Percentiles rank a stretch among this genome's conserved stretches.
Evolutionary conservation across 768 basidiomycete species (phyloP).

Genomic region (Tephrocybe sp.): DNA sequence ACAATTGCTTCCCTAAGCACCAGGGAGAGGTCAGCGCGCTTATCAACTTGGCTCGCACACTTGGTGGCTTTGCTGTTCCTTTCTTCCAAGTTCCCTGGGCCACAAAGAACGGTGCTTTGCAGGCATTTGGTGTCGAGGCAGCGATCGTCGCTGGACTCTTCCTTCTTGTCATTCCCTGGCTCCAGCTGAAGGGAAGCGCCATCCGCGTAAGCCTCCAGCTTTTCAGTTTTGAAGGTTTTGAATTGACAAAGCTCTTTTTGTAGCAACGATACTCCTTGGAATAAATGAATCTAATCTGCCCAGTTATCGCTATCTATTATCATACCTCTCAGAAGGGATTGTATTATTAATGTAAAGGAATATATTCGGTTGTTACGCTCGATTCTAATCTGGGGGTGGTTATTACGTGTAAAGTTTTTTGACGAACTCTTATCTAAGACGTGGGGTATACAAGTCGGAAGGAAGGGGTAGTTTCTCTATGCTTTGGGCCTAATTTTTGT

Average conservation of each 20-base stretch:
- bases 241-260: neutral
- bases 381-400: no score
- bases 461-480: no score
- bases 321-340: neutral
- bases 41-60: constrained; percentile 51
- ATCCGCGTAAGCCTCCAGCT: constrained; percentile 36
- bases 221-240: neutral
- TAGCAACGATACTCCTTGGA: constrained; percentile 8
- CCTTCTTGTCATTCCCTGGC: constrained; percentile 45
- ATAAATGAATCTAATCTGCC: constrained; percentile 9
- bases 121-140: constrained; percentile 61
- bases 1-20: constrained; percentile 24
- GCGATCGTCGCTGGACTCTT: constrained; percentile 54
- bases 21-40: constrained; percentile 65
- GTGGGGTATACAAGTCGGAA: no score
- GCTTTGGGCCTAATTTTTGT: no score
- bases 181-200: constrained; percentile 46
- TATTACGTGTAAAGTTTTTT: no score
- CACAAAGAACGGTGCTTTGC: constrained; percentile 52
- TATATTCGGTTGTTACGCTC: no score
- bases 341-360: neutral
- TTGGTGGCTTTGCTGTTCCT: constrained; percentile 62
- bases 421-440: no score
- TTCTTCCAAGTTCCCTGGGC: constrained; percentile 72
- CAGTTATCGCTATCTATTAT: neutral